Conservation (phyloP, 352 stramenopile genomes). For the Phytopythium kandeliae region DNA sequence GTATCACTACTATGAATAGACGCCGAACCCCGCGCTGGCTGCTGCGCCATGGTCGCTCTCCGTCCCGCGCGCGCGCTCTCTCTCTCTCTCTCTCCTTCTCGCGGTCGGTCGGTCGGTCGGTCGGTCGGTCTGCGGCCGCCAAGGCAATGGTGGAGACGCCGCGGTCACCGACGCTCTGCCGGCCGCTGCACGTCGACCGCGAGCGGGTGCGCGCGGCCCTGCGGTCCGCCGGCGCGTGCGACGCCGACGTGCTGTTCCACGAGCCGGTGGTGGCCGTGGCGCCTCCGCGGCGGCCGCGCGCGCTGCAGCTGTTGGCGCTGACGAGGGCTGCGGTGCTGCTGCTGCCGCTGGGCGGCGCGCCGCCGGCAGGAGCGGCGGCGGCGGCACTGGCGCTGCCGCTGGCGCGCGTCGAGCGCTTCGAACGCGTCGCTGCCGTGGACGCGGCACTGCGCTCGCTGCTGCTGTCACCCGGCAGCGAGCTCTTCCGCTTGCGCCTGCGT, state of each 20-base stretch:
- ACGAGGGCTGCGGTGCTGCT: conserved; percentile 35
- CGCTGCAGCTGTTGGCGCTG: conserved; percentile 49
- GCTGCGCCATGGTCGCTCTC: too few relatives aligned
- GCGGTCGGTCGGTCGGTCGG: too few relatives aligned
- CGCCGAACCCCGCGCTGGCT: background rate
- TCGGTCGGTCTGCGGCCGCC: too few relatives aligned
- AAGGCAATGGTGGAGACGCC: conserved; percentile 2
- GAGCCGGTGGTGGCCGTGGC: conserved; percentile 46
- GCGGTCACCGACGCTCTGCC: conserved; percentile 41
- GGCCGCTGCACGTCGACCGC: conserved; percentile 45
- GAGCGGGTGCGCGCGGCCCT: conserved; percentile 43
- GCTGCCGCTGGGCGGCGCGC: conserved; percentile 29
- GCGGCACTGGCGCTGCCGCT: conserved; percentile 16
- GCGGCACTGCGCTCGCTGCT: conserved; percentile 37
- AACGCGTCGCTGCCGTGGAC: conserved; percentile 29
- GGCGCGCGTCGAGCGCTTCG: conserved; percentile 20
- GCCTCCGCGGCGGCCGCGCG: conserved; percentile 7
- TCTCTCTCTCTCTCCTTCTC: too few relatives aligned
- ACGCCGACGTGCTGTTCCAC: conserved; percentile 34
- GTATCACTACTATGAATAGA: conserved; percentile 3
- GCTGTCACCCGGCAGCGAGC: conserved; percentile 36
- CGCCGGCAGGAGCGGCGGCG: too few relatives aligned
- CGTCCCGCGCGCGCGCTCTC: too few relatives aligned
- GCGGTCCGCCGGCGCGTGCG: background rate
- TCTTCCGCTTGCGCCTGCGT: conserved; percentile 36